These are phyloP conservation scores for Byssochlamys sp. DNA, from an alignment of 2,329 filamentous ascomycete species.

Conservation along the genomic window DNA sequence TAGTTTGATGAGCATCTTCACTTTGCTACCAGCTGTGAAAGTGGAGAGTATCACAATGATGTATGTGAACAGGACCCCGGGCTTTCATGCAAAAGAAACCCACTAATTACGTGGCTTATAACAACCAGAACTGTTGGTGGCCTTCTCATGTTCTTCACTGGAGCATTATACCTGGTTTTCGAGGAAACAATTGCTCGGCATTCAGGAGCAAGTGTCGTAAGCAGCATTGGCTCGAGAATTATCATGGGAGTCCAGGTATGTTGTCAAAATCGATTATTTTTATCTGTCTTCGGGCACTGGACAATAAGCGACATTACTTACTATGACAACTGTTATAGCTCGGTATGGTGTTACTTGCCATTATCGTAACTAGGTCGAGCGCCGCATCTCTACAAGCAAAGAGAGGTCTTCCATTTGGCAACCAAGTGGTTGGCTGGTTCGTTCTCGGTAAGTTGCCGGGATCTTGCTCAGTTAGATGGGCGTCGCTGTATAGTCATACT, in stretches of 20 bases:
- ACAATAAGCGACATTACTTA: neutral
- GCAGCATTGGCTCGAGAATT: conserved; percentile 27
- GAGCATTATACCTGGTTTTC: conserved; percentile 67
- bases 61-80: conserved; percentile 36
- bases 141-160: conserved; percentile 64
- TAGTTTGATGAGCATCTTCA: conserved; percentile 78
- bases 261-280: neutral
- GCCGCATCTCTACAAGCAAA: conserved; percentile 77
- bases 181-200: conserved; percentile 54
- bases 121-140: conserved; percentile 60
- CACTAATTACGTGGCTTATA: neutral
- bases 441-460: conserved; percentile 52
- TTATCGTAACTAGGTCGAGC: conserved; percentile 79
- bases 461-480: neutral
- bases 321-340: conserved; percentile 36
- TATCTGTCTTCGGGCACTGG: neutral
- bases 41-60: conserved; percentile 66
- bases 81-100: neutral
- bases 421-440: conserved; percentile 76
- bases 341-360: conserved; percentile 69
- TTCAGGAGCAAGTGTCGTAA: conserved; percentile 18
- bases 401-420: conserved; percentile 72
- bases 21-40: conserved; percentile 77
- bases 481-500: neutral
- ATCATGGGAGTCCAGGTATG: conserved; percentile 40